phyloP scores from a whole-genome alignment of 305 asterid genomes.

The Rubia occidens region DNA sequence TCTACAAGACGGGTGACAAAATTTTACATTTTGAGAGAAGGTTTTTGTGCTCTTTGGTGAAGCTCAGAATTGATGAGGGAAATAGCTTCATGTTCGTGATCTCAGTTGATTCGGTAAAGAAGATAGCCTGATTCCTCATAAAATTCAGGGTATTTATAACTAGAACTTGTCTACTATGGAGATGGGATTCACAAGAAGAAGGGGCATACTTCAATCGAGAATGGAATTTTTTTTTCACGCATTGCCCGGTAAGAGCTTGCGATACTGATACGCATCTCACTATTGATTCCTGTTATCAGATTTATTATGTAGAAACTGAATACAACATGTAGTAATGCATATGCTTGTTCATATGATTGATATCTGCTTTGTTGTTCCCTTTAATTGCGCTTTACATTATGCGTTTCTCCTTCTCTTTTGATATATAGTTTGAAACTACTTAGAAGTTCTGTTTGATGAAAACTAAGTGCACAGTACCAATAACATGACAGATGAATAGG shows the following conservation, averaged over 20 bases:
- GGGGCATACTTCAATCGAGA: not conserved
- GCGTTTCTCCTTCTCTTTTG: not conserved
- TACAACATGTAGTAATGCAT: not conserved
- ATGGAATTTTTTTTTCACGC: not conserved
- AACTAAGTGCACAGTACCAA: not conserved
- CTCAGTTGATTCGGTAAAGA: slow-evolving; percentile 5
- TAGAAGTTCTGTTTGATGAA: not conserved
- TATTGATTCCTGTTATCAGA: not conserved
- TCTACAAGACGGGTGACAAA: slow-evolving; percentile 29
- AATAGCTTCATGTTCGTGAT: not conserved
- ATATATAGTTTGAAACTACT: not conserved
- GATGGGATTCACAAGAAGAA: not conserved
- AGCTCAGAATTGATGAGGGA: not conserved
- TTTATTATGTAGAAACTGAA: not conserved
- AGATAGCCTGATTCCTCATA: not conserved
- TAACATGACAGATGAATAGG: not conserved
- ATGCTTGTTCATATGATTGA: not conserved
- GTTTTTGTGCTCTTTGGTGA: not conserved
- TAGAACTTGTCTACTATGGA: not conserved
- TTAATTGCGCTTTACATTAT: not conserved
- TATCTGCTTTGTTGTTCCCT: not conserved
- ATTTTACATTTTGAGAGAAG: not conserved
- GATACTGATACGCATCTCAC: not conserved
- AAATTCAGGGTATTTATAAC: not conserved
- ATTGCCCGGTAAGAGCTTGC: not conserved